Evolutionary conservation across 352 stramenopile genomes (phyloP).

Genomic region (Phytophthora lateralis): DNA sequence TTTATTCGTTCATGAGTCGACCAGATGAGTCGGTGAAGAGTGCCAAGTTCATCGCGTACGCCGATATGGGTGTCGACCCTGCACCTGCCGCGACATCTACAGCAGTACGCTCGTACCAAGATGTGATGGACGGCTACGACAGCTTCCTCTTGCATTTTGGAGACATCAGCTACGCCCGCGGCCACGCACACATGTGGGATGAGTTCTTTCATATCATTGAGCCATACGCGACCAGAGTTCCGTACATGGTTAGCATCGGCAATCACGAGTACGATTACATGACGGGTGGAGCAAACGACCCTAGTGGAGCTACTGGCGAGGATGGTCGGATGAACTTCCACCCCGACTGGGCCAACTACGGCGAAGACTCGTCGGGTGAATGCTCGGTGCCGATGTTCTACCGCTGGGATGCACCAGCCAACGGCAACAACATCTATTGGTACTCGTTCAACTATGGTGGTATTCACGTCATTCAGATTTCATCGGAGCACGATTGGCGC

Average conservation of each 20-base stretch:
- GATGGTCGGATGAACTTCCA: conserved; percentile 76
- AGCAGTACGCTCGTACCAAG: conserved; percentile 58
- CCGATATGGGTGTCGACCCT: conserved; percentile 78
- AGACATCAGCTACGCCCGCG: conserved; percentile 75
- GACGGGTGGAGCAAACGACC: conserved; percentile 56
- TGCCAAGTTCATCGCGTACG: conserved; percentile 84
- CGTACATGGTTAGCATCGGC: conserved; percentile 82
- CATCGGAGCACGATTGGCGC: conserved; percentile 91
- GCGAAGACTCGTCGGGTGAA: conserved; percentile 70
- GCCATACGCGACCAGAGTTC: conserved; percentile 66
- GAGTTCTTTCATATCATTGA: conserved; percentile 81
- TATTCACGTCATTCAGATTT: conserved; percentile 93
- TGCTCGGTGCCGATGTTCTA: conserved; percentile 82
- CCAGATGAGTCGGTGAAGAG: conserved; percentile 40
- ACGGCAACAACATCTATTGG: conserved; percentile 81
- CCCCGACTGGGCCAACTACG: conserved; percentile 73
- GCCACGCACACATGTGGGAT: conserved; percentile 68
- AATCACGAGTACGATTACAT: conserved; percentile 87
- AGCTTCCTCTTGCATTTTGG: conserved; percentile 79
- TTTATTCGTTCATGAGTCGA: conserved; percentile 66
- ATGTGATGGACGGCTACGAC: conserved; percentile 73
- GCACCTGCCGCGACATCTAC: conserved; percentile 66
- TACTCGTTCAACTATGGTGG: conserved; percentile 92
- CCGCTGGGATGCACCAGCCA: conserved; percentile 66
- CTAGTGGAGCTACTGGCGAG: conserved; percentile 45